Base-by-base conservation (phyloP, 345 rosid genomes). In the Dipteronia dyeriana region DNA sequence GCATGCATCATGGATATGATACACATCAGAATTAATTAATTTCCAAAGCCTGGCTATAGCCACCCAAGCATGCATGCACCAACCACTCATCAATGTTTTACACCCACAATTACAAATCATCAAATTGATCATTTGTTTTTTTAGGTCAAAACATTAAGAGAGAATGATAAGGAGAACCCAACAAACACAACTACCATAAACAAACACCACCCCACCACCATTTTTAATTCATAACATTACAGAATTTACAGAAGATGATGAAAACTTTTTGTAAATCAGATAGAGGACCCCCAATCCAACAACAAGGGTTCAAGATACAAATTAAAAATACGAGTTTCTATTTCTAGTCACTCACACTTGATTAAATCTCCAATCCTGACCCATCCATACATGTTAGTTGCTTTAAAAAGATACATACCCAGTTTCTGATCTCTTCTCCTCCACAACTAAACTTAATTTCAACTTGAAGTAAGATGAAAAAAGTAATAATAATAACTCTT, bases 351-450 rank as follows among this genome's bases (percentile, higher is more conserved):
- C 57, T 47, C 47, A 22, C 57, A 19, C 17, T 74, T 49, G 1
- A 41, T 8, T 8, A 41, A 60, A 49, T n/a, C 31, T 47, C 71
- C 43, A 51, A 59, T 20, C 17, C 38, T 70, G 70, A 53, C 41
- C 77, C 56, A 51, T 45, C 8, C 63, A 60, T 67, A 22, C 29
- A 64, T 25, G 76, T 20, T 31, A 66, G 67, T 74, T 77, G 62
- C 79, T 23, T 43, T 17, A 70, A 59, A 51, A 26, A 29, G 54
- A 14, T 16, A 63, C 45, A 14, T 16, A 63, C 74, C 54, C 79
- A 67, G 29, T 70, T 61, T 47, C 53, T 25, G 22, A 64, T 66
- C 77, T 63, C 29, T 69, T 65, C 54, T 19, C 22, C 45, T 41
- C 45, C 68, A 73, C 76, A 63, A 49, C 38, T 67, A 70, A 39